Evolutionary conservation across 495 filamentous ascomycete species (phyloP), one percentile per base, ranked within the genome.

Genomic region (Niebla homalea): DNA sequence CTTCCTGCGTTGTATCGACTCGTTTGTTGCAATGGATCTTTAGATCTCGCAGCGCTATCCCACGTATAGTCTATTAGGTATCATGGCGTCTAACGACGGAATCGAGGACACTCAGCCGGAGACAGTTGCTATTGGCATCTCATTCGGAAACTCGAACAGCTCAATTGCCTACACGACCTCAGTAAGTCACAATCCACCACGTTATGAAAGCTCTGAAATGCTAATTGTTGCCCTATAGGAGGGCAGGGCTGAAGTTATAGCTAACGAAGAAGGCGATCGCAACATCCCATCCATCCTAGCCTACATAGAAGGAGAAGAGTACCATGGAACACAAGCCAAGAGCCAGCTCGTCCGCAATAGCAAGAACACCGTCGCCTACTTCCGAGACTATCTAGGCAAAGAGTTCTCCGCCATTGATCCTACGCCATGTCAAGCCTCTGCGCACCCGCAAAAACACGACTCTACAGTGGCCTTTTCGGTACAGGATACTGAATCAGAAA

Each of bases 231-330:
- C 18, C 29, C 1, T 60, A 54, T 58, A 83, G 73, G 92, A 97
- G 58, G 90, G 89, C 66, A 94, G 90, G 70, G 83, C 88, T 54
- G 88, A 94, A 64, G 90, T 98, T 59, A 97, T 98, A 67, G 92
- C 93, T 51, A 97, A 98, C 69, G 93, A 98, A 69, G 92, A 97
- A 68, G 92, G 92, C 77, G 92, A 98, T 69, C 87, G 92, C 62
- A 90, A 96, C 69, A 98, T 98, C 54, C 92, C 92, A 47, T 84
- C 88, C 38, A 80, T 94, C 55, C 73, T 98, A 50, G 94, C 93
- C 6, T 98, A 97, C 66, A 81, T 94, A 53, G 83, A 85, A 35
- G 89, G 89, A 39, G 92, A 98, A 62, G 92, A 98, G 67, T 94
- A 90, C 66, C 89, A 94, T 61, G 92, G 93, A 62, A 84, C 84